Percentiles rank a stretch among this genome's conserved stretches.
Conservation (phyloP, 2,329 filamentous ascomycete genomes). For the Fusarium sp. region DNA sequence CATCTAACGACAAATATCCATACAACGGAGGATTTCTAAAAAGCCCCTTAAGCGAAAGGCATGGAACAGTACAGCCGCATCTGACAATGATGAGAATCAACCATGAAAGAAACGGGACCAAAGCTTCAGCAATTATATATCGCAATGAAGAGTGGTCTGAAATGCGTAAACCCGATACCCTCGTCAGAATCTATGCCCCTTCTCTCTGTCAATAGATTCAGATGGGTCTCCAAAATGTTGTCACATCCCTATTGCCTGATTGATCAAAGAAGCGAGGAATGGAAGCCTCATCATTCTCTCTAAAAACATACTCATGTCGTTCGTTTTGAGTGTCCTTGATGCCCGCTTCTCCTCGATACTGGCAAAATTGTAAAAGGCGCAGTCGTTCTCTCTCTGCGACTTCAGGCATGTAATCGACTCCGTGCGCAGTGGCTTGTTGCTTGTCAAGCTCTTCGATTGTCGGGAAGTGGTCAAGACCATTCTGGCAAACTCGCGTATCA, state of each 20-base stretch:
- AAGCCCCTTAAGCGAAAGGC: rapidly evolving
- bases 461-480: not conserved
- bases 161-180: no score
- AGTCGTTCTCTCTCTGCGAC: not conserved
- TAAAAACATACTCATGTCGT: not conserved
- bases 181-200: not conserved
- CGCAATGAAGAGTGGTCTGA: not conserved
- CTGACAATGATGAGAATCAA: not conserved
- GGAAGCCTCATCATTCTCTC: not conserved
- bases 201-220: not conserved
- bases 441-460: not conserved
- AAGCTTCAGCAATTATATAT: rapidly evolving
- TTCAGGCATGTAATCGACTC: not conserved
- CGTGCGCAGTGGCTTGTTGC: rapidly evolving
- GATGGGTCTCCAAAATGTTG: not conserved
- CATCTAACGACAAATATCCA: no score
- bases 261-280: not conserved
- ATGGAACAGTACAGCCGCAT: not conserved
- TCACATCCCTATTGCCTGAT: not conserved
- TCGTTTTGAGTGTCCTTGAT: not conserved
- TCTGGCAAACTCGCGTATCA: not conserved
- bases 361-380: not conserved
- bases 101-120: no score
- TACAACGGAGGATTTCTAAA: no score
- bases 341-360: not conserved